Percentiles rank a stretch among this genome's conserved stretches.
These are phyloP conservation scores for Pseudocercospora macadamiae DNA, from an alignment of 2,329 filamentous ascomycete genomes.

Conservation along the genomic window DNA sequence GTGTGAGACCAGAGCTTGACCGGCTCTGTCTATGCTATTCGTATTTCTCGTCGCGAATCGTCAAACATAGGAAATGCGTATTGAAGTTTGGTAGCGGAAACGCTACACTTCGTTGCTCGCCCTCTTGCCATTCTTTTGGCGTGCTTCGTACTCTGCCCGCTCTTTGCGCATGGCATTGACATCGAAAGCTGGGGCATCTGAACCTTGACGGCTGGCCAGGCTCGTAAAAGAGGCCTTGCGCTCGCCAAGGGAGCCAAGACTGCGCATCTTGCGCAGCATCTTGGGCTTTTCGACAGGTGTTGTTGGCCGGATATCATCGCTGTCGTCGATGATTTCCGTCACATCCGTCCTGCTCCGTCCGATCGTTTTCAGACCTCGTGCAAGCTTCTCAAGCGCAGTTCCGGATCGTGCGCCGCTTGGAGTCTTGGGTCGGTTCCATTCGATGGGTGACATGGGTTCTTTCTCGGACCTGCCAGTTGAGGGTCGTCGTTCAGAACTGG, in stretches of 20 bases:
- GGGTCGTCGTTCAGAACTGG: slow-evolving; percentile 19
- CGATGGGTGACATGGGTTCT: slow-evolving; percentile 26
- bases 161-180: slow-evolving; percentile 27
- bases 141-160: slow-evolving; percentile 23
- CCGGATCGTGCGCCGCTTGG: slow-evolving; percentile 40
- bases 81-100: background rate
- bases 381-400: slow-evolving; percentile 62
- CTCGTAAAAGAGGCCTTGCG: slow-evolving; percentile 28
- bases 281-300: slow-evolving; percentile 26
- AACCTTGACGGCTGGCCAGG: slow-evolving; percentile 19
- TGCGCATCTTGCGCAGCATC: slow-evolving; percentile 42
- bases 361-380: slow-evolving; percentile 62
- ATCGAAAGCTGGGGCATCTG: slow-evolving; percentile 26
- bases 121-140: slow-evolving; percentile 19
- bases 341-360: slow-evolving; percentile 57
- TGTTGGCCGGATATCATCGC: slow-evolving; percentile 10
- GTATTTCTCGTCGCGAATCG: slow-evolving; percentile 26
- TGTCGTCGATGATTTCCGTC: slow-evolving; percentile 47
- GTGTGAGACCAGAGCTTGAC: slow-evolving; percentile 17
- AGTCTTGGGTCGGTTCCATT: slow-evolving; percentile 40
- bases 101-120: slow-evolving; percentile 23
- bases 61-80: slow-evolving; percentile 19
- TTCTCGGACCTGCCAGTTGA: slow-evolving; percentile 27
- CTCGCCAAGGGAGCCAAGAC: slow-evolving; percentile 37
- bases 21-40: slow-evolving; percentile 22